Percentiles rank a stretch among this genome's conserved stretches.
phyloP scores from a whole-genome alignment of 2,329 filamentous ascomycete genomes.

The Cladosporium sp. region DNA sequence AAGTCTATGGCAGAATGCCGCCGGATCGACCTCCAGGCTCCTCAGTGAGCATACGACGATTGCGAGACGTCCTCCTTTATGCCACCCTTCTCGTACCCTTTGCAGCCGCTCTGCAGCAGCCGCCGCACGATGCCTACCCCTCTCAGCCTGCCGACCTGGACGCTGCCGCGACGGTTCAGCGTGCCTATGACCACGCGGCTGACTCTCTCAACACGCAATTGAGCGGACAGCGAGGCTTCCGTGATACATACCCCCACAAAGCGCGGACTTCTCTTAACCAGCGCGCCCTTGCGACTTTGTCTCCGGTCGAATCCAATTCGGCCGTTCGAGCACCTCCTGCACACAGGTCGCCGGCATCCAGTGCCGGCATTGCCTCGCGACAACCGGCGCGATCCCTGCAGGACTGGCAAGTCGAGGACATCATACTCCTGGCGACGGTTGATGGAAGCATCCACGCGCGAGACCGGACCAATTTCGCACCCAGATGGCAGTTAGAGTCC shows the following conservation, averaged over 20 bases:
- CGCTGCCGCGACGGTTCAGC: slow-evolving; percentile 24
- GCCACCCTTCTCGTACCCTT: slow-evolving; percentile 33
- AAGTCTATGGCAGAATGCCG: slow-evolving; percentile 34
- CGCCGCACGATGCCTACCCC: slow-evolving; percentile 28
- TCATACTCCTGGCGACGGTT: slow-evolving; percentile 99
- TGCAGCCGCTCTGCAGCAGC: slow-evolving; percentile 42
- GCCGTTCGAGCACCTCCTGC: slow-evolving; percentile 93
- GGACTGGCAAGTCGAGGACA: slow-evolving; percentile 99
- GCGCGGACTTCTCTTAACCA: slow-evolving; percentile 56
- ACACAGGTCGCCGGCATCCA: slow-evolving; percentile 53
- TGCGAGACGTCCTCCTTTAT: slow-evolving; percentile 33
- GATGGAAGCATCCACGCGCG: slow-evolving; percentile 93
- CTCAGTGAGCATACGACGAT: slow-evolving; percentile 26
- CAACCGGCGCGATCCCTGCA: slow-evolving; percentile 93
- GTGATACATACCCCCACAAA: slow-evolving; percentile 32
- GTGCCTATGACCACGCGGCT: slow-evolving; percentile 23
- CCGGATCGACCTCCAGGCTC: slow-evolving; percentile 34
- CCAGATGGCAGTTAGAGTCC: slow-evolving; percentile 81
- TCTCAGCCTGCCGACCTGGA: slow-evolving; percentile 23
- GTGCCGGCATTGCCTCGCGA: slow-evolving; percentile 69
- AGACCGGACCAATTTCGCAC: slow-evolving; percentile 80
- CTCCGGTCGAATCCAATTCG: slow-evolving; percentile 74
- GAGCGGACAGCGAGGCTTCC: slow-evolving; percentile 30
- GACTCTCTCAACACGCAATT: slow-evolving; percentile 31
- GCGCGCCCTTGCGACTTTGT: slow-evolving; percentile 96